Conservation (phyloP, 1,139 yeast species). For the Nematodospora anomalae region DNA sequence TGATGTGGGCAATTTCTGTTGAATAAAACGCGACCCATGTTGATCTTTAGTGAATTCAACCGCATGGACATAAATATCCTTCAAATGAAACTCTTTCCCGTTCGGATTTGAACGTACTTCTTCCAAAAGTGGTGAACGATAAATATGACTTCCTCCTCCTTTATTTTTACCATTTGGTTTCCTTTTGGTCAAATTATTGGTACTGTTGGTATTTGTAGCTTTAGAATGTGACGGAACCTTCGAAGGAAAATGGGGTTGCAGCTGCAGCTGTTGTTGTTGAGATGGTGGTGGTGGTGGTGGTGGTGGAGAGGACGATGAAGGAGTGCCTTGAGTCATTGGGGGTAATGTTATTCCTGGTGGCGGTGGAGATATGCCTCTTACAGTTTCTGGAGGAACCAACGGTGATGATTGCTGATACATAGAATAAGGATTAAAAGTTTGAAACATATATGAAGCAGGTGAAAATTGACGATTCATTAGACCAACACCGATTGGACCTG, state of each 20-base stretch:
- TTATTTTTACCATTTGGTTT: slow-evolving; percentile 13
- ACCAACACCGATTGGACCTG: slow-evolving; percentile 40
- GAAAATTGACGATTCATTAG: slow-evolving; percentile 36
- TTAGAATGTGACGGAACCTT: slow-evolving; percentile 2
- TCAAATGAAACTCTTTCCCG: slow-evolving; percentile 61
- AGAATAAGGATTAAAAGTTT: slow-evolving; percentile 50
- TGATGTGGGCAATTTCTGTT: slow-evolving; percentile 75
- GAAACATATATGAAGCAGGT: slow-evolving; percentile 44
- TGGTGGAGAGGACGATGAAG: slow-evolving; percentile 2
- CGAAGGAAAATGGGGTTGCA: neutral
- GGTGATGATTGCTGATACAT: slow-evolving; percentile 40
- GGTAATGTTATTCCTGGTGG: slow-evolving; percentile 10
- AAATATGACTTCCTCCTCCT: slow-evolving; percentile 45
- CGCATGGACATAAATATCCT: slow-evolving; percentile 83
- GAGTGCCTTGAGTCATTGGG: neutral
- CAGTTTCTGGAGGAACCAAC: slow-evolving; percentile 17
- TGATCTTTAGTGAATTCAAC: slow-evolving; percentile 94
- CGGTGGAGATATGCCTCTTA: slow-evolving; percentile 13
- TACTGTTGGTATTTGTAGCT: slow-evolving; percentile 6
- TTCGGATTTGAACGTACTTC: slow-evolving; percentile 75
- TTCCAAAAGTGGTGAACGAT: slow-evolving; percentile 79
- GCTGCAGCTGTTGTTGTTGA: slow-evolving; percentile 1
- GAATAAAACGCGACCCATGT: slow-evolving; percentile 95
- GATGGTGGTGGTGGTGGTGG: slow-evolving; percentile 3
- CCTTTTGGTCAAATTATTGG: slow-evolving; percentile 1